Evolutionary conservation across 345 rosid genomes (phyloP).

Genomic region (Mallotus nudiflorus): DNA sequence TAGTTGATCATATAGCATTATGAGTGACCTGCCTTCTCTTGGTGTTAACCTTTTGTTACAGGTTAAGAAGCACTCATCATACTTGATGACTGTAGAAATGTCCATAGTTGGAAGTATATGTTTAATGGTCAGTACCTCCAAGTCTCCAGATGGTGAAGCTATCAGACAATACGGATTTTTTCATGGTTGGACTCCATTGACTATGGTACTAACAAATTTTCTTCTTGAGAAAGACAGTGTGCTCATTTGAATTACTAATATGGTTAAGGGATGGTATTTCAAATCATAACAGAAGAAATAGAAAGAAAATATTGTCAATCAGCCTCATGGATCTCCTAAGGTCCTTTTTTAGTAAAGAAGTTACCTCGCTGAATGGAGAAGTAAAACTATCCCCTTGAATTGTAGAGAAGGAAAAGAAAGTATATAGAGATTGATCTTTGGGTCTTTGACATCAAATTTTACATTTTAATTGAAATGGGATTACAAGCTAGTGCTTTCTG

Average conservation of each 20-base stretch:
- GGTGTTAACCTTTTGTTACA: constrained; percentile 28
- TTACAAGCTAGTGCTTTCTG: not conserved
- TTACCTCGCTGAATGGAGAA: not conserved
- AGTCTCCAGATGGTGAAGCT: constrained; percentile 98
- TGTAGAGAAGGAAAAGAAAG: not conserved
- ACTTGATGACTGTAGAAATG: constrained; percentile 98
- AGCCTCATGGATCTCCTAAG: not conserved
- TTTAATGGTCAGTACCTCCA: constrained; percentile 68
- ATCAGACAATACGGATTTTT: constrained; percentile 77
- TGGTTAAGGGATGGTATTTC: not conserved
- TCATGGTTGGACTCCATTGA: constrained; percentile 91
- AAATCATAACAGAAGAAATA: not conserved
- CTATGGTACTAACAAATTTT: constrained; percentile 41
- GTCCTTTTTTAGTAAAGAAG: not conserved
- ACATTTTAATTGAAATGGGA: not conserved
- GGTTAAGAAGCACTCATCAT: constrained; percentile 95
- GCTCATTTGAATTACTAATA: not conserved
- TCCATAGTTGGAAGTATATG: constrained; percentile 93
- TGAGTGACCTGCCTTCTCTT: not conserved
- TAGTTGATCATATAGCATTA: not conserved
- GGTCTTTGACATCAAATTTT: not conserved
- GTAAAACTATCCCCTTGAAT: not conserved
- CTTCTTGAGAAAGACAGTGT: not conserved
- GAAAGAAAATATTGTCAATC: not conserved
- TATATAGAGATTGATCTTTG: not conserved